phyloP scores from a whole-genome alignment of 108 stramenopile species.

The Asterionellopsis glacialis region DNA sequence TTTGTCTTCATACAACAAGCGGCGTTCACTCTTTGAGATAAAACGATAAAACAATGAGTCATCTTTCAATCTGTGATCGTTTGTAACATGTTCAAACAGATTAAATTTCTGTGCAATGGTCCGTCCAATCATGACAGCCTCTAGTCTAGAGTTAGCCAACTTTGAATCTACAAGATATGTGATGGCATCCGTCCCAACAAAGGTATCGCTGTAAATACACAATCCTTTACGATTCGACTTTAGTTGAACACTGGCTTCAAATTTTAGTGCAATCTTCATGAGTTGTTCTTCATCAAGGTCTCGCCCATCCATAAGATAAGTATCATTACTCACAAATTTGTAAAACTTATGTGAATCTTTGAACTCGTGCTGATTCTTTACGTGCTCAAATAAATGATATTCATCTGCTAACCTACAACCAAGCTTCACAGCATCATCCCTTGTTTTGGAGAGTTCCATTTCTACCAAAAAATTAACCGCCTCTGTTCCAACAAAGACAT shows the following conservation, averaged over 20 bases:
- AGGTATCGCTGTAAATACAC: slow-evolving; percentile 34
- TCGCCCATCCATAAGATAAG: too few relatives aligned
- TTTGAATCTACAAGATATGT: slow-evolving; percentile 39
- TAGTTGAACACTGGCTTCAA: slow-evolving; percentile 19
- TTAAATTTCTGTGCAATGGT: slow-evolving; percentile 22
- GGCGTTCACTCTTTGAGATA: slow-evolving; percentile 28
- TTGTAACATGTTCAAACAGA: slow-evolving; percentile 44
- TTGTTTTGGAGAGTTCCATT: slow-evolving; percentile 26
- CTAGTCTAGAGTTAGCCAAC: slow-evolving; percentile 29
- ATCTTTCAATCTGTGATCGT: slow-evolving; percentile 49
- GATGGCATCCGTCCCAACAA: slow-evolving; percentile 47
- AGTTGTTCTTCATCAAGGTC: too few relatives aligned
- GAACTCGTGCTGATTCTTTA: slow-evolving; percentile 50
- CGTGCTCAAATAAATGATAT: slow-evolving; percentile 25
- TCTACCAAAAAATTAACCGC: slow-evolving; percentile 57
- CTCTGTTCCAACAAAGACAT: slow-evolving; percentile 56
- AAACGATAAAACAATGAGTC: slow-evolving; percentile 47
- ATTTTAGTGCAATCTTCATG: slow-evolving; percentile 10
- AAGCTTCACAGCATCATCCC: slow-evolving; percentile 52
- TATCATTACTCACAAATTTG: slow-evolving; percentile 24
- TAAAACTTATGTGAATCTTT: slow-evolving; percentile 49
- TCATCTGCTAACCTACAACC: slow-evolving; percentile 22
- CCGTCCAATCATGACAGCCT: slow-evolving; percentile 60
- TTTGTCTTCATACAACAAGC: too few relatives aligned
- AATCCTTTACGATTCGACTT: slow-evolving; percentile 19